Evolutionary conservation across 768 basidiomycete species (phyloP), one percentile per base, ranked within the genome.

Genomic region (Baorangia bicolor): DNA sequence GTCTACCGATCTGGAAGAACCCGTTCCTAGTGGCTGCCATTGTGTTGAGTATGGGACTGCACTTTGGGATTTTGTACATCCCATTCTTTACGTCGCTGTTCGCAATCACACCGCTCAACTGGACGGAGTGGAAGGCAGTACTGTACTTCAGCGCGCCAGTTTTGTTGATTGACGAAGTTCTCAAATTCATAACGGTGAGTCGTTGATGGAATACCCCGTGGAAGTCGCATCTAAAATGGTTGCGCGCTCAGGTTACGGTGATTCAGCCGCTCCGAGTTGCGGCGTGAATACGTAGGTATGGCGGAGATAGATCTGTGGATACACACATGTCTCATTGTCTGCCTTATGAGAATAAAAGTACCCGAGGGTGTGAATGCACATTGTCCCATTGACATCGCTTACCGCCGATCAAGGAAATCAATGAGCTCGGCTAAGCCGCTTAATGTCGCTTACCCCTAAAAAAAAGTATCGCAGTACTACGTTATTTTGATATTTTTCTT

Each of bases 11-110:
- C 23, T 99, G 96, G 96, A 88, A 86, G 74, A 99, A 99, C 72
- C 86, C 84, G 55, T 98, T 87, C 81, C 85, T 98, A 18, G 92
- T 96, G 38, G 92, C 73, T 18, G 93, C 94, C 30, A 92, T 98
- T 66, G 71, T 87, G 16, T 75, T 99, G 51, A 95, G 92, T 71
- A 98, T 98, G 95, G 84, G 74, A 2, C 77, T 98, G 28, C 96
- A 98, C 72, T 83, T 97, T 64, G 89, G 87, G 78, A 98, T 98
- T 65, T 80, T 99, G 59, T 99, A 99, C 71, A 91, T 97, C 34
- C 95, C 96, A 4, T 92, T 97, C 86, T 94, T 99, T 74, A 89
- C 92, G 25, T 77, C 85, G 8, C 67, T 97, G 55, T 98, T 98
- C 69, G 91, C 89, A 40, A 97, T 98, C 70, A 87, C 89, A 1